Evolutionary conservation across 768 basidiomycete species (phyloP).

Genomic region (Podaxis mareebaensis): DNA sequence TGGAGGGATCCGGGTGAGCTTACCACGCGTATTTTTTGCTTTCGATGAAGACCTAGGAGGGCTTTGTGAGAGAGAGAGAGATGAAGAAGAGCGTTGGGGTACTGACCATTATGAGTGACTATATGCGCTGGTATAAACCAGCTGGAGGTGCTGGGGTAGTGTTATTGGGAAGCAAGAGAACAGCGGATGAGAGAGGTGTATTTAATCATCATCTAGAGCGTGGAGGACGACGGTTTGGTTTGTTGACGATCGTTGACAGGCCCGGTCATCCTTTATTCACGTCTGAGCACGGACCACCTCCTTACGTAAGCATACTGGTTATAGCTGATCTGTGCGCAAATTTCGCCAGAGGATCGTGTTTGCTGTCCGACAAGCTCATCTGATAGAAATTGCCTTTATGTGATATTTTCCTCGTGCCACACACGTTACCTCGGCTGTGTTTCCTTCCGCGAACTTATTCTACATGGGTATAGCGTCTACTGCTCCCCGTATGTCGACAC

Average conservation of each 20-base stretch:
- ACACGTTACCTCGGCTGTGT: not conserved
- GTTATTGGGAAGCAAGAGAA: conserved; percentile 47
- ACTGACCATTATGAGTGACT: conserved; percentile 44
- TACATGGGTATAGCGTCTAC: conserved; percentile 9
- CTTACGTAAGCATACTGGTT: conserved; percentile 18
- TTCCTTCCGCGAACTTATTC: not conserved
- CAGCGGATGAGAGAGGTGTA: conserved; percentile 30
- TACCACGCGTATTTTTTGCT: conserved; percentile 82
- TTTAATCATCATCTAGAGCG: conserved; percentile 48
- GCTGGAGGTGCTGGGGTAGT: conserved; percentile 39
- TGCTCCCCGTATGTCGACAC: conserved; percentile 33
- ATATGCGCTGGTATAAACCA: conserved; percentile 32
- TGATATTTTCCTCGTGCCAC: conserved; percentile 12
- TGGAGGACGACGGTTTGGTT: conserved; percentile 29
- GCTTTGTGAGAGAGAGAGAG: conserved; percentile 15
- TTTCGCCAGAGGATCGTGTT: conserved; percentile 37
- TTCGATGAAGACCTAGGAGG: conserved; percentile 61
- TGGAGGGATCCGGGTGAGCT: conserved; percentile 25
- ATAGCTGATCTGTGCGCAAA: conserved; percentile 28
- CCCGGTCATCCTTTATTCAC: conserved; percentile 35
- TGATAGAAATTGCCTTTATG: conserved; percentile 14
- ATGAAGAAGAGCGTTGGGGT: conserved; percentile 4
- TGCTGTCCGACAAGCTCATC: conserved; percentile 11
- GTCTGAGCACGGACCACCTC: conserved; percentile 40
- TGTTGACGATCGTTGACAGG: conserved; percentile 59